Percentiles rank a stretch among this genome's conserved stretches.
phyloP scores from a whole-genome alignment of 495 filamentous ascomycete genomes.

The Xylaria longipes region DNA sequence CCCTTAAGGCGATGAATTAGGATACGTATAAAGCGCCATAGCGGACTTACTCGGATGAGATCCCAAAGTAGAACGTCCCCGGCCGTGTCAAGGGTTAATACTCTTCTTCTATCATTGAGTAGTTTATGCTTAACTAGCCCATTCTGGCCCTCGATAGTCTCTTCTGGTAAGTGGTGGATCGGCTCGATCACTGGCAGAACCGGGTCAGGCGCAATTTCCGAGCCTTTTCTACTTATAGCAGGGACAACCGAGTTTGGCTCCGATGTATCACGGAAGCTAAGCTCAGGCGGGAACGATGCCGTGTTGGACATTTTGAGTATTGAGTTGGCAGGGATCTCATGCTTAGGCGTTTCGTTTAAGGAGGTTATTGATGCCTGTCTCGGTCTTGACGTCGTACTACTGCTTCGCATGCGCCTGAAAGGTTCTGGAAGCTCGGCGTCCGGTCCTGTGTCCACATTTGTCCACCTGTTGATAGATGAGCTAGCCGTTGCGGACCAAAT shows the following conservation, averaged over 20 bases:
- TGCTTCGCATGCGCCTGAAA: constrained; percentile 61
- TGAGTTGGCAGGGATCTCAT: constrained; percentile 76
- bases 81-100: constrained; percentile 90
- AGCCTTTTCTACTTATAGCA: constrained; percentile 59
- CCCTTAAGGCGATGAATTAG: not conserved
- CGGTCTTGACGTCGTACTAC: constrained; percentile 50
- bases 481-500: constrained; percentile 95
- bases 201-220: constrained; percentile 66
- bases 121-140: constrained; percentile 92
- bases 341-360: constrained; percentile 50
- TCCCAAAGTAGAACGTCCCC: constrained; percentile 98
- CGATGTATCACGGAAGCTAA: constrained; percentile 40
- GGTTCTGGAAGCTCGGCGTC: constrained; percentile 59
- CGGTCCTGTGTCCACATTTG: constrained; percentile 77
- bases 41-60: constrained; percentile 70
- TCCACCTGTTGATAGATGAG: constrained; percentile 95
- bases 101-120: constrained; percentile 87
- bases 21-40: constrained; percentile 15
- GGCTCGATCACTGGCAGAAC: constrained; percentile 65
- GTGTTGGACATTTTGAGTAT: constrained; percentile 84
- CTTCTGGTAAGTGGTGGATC: constrained; percentile 75
- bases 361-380: constrained; percentile 38
- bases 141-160: constrained; percentile 93
- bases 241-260: constrained; percentile 56
- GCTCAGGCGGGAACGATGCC: constrained; percentile 67